phyloP scores from a whole-genome alignment of 2,329 filamentous ascomycete species.

The Phaeosphaeriaceae sp. region DNA sequence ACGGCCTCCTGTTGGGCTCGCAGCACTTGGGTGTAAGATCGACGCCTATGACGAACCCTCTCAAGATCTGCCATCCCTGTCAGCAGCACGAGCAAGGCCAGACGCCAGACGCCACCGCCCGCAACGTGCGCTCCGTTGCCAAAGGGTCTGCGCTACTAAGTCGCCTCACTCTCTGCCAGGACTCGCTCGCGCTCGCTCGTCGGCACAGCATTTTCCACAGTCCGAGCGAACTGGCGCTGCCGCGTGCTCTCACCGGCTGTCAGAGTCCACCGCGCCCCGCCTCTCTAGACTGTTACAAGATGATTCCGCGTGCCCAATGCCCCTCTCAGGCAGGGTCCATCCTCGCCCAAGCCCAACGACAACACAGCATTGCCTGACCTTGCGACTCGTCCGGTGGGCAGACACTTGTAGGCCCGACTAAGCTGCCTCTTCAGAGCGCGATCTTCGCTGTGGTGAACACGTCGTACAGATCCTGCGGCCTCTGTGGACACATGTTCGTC shows the following conservation, averaged over 20 bases:
- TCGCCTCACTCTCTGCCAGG: not conserved
- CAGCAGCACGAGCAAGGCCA: not conserved
- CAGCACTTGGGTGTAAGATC: not conserved
- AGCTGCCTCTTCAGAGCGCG: constrained; percentile 13
- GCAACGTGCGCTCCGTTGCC: not conserved
- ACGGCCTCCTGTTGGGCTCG: not conserved
- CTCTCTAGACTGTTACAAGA: constrained; percentile 11
- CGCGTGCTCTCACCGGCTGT: constrained; percentile 12
- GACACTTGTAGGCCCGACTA: constrained; percentile 17
- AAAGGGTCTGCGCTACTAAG: not conserved
- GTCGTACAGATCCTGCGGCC: constrained; percentile 19
- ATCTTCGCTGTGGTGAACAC: constrained; percentile 26
- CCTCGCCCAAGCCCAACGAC: constrained; percentile 18
- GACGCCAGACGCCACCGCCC: not conserved
- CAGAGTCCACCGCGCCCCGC: constrained; percentile 16
- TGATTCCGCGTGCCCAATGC: constrained; percentile 13
- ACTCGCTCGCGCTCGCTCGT: not conserved
- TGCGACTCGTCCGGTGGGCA: constrained; percentile 20
- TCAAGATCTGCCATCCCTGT: constrained; percentile 4
- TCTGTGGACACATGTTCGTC: not conserved
- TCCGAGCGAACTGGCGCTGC: not conserved
- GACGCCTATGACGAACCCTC: not conserved
- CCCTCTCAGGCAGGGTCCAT: constrained; percentile 17
- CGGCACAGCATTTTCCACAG: not conserved
- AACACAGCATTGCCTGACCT: constrained; percentile 10